phyloP scores from a whole-genome alignment of 2,329 filamentous ascomycete genomes.

The Ascochyta clinopodiicola region DNA sequence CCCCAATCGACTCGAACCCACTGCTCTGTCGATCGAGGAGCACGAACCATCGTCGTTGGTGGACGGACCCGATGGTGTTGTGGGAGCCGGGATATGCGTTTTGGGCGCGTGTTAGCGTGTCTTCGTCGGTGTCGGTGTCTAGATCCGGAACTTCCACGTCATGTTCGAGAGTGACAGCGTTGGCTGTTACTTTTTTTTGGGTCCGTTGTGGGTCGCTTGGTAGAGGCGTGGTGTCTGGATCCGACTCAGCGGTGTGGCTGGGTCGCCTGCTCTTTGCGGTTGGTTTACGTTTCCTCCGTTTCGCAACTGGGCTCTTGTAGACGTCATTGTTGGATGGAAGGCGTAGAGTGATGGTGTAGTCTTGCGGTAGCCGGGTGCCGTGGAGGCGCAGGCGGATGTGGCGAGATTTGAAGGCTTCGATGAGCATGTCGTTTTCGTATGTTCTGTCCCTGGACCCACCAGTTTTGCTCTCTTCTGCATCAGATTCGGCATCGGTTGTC shows the following conservation, averaged over 20 bases:
- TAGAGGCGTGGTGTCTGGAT: background rate
- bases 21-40: slow-evolving; percentile 65
- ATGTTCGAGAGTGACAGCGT: too few species aligned
- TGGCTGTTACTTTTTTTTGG: too few species aligned
- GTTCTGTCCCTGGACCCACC: background rate
- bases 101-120: slow-evolving; percentile 56
- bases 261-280: background rate
- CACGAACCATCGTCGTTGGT: slow-evolving; percentile 73
- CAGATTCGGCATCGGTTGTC: slow-evolving; percentile 38
- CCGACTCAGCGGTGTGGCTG: background rate
- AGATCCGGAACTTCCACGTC: background rate
- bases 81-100: slow-evolving; percentile 72
- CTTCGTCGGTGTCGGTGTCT: slow-evolving; percentile 53
- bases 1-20: slow-evolving; percentile 56
- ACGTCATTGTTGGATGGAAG: slow-evolving; percentile 46
- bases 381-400: slow-evolving; percentile 53
- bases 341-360: slow-evolving; percentile 51
- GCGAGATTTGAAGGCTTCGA: slow-evolving; percentile 46
- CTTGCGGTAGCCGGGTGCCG: slow-evolving; percentile 46
- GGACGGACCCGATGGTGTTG: slow-evolving; percentile 70
- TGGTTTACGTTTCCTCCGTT: slow-evolving; percentile 18
- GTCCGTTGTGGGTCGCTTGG: too few species aligned
- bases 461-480: background rate
- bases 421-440: slow-evolving; percentile 47
- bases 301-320: slow-evolving; percentile 25